Evolutionary conservation across 2,329 filamentous ascomycete species (phyloP), one percentile per base, ranked within the genome.

Genomic region (Pestalotiopsis fici): DNA sequence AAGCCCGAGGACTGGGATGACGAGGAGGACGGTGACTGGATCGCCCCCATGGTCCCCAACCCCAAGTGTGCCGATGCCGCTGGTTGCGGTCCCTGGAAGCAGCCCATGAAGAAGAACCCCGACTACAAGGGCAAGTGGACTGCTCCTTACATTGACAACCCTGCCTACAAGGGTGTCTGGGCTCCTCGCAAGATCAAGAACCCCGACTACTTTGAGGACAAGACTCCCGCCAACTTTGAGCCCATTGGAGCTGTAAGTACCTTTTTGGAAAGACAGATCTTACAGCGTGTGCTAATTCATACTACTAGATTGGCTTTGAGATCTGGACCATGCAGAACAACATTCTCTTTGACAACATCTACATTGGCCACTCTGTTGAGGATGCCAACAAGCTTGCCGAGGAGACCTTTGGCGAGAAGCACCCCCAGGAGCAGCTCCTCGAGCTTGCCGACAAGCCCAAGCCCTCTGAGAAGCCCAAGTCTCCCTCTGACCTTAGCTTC

Each of bases 301-400:
- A 9, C 37, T 66, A 59, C 23, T 77, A 94, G 92, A 95, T 98
- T 84, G 96, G 96, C 76, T 98, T 98, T 78, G 96, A 99, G 84
- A 95, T 99, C 85, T 99, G 96, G 96, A 98, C 96, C 77, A 99
- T 99, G 96, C 95, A 98, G 85, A 97, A 91, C 81, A 93, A 98
- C 79, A 98, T 99, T 75, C 91, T 98, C 77, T 98, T 99, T 77
- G 94, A 98, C 90, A 99, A 99, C 91, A 97, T 99, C 87, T 99
- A 98, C 89, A 94, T 99, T 80, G 96, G 96, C 71, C 96, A 99
- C 90, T 98, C 95, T 23, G 81, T 96, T 74, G 94, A 94, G 78
- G 96, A 99, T 74, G 96, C 96, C 70, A 90, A 92, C 82, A 92
- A 95, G 85, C 87, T 99, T 78, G 92, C 94, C 75, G 87, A 92